Evolutionary conservation across 106 monocot genomes (phyloP).

Genomic region (Dioscorea zingiberensis): DNA sequence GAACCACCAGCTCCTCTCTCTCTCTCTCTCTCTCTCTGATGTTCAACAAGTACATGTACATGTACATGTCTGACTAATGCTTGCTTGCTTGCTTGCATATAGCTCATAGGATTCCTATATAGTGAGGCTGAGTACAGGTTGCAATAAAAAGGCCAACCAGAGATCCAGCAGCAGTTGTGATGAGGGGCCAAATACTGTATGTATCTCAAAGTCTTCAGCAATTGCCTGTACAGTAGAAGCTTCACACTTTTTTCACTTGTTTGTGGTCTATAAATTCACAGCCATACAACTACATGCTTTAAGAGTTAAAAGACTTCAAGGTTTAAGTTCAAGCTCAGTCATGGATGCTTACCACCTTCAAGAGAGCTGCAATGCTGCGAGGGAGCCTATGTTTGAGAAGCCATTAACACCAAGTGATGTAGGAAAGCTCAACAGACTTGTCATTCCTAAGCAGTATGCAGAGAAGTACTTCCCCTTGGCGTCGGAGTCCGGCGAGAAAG

Average conservation of each 20-base stretch:
- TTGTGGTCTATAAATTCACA: slow-evolving; percentile 15
- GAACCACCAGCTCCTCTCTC: slow-evolving; percentile 7
- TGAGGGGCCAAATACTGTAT: background rate
- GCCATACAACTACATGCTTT: slow-evolving; percentile 13
- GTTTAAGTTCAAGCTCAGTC: no score
- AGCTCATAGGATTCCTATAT: no score
- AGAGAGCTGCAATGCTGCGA: background rate
- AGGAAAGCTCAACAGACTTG: slow-evolving; percentile 73
- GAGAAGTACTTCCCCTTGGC: slow-evolving; percentile 71
- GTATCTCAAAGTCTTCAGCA: background rate
- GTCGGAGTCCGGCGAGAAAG: slow-evolving; percentile 47
- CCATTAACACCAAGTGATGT: slow-evolving; percentile 70
- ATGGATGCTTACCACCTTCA: slow-evolving; percentile 14
- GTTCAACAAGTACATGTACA: background rate
- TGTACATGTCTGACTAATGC: slow-evolving; percentile 1
- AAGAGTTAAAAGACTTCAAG: no score
- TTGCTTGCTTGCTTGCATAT: background rate
- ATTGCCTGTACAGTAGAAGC: background rate
- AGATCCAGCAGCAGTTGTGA: no score
- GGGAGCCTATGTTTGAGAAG: slow-evolving; percentile 59
- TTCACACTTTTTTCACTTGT: no score
- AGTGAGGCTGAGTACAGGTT: no score
- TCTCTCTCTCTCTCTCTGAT: slow-evolving; percentile 6
- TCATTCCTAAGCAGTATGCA: slow-evolving; percentile 72
- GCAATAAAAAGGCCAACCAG: no score